Evolutionary conservation across 805 yeast species (phyloP).

Genomic region (Groenewaldozyma tartarivorans): DNA sequence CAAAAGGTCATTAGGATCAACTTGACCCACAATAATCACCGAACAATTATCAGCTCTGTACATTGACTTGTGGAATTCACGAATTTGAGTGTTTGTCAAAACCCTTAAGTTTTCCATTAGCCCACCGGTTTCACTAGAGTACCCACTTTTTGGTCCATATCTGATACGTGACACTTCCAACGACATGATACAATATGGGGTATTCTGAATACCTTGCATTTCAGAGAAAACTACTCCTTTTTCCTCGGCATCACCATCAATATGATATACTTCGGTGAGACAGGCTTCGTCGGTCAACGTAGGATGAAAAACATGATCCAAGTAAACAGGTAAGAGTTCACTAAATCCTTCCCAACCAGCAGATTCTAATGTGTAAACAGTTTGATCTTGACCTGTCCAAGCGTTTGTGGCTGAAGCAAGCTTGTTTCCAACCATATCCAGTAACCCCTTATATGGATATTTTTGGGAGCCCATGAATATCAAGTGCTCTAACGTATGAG

Average conservation of each 20-base stretch:
- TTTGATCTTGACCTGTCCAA: slow-evolving; percentile 94
- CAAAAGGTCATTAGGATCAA: slow-evolving; percentile 67
- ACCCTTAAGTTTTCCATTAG: slow-evolving; percentile 64
- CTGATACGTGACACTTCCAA: slow-evolving; percentile 34
- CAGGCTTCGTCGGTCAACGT: slow-evolving; percentile 86
- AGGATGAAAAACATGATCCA: slow-evolving; percentile 81
- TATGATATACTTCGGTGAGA: slow-evolving; percentile 87
- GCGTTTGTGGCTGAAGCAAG: slow-evolving; percentile 87
- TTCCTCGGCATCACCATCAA: slow-evolving; percentile 83
- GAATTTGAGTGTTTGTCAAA: slow-evolving; percentile 63
- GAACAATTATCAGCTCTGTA: slow-evolving; percentile 82
- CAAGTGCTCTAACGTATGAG: slow-evolving; percentile 92
- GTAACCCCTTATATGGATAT: slow-evolving; percentile 83
- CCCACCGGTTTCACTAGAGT: slow-evolving; percentile 93
- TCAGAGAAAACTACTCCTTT: slow-evolving; percentile 96
- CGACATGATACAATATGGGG: slow-evolving; percentile 57
- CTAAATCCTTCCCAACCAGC: slow-evolving; percentile 97
- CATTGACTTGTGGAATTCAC: slow-evolving; percentile 57
- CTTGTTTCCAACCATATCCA: slow-evolving; percentile 78
- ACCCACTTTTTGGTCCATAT: slow-evolving; percentile 55
- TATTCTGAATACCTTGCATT: slow-evolving; percentile 88
- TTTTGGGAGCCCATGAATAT: slow-evolving; percentile 88
- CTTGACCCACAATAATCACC: slow-evolving; percentile 74
- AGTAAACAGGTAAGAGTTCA: slow-evolving; percentile 71
- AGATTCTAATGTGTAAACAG: slow-evolving; percentile 81